A percentile compares a stretch with the other conserved stretches of the same genome.
phyloP scores from a whole-genome alignment of 2,329 filamentous ascomycete genomes.

The Aspergillus costaricaensis region DNA sequence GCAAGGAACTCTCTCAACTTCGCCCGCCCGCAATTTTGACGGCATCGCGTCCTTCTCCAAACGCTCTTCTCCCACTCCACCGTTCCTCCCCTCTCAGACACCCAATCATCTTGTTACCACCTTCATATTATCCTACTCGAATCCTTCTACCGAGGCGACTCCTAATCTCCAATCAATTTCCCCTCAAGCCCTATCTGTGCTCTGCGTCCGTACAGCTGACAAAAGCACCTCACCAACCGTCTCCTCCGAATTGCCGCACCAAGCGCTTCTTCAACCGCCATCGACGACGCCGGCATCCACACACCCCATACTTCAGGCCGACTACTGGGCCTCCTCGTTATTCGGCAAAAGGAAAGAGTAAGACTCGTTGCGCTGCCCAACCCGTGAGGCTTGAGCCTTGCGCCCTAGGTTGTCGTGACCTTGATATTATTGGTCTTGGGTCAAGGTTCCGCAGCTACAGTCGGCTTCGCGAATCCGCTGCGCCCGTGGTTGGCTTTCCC shows the following conservation, averaged over 20 bases:
- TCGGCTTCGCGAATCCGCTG: slow-evolving; percentile 9
- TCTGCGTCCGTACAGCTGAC: neutral
- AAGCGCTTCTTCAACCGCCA: slow-evolving; percentile 17
- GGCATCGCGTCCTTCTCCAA: neutral
- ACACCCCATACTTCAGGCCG: slow-evolving; percentile 4
- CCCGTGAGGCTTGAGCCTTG: slow-evolving; percentile 40
- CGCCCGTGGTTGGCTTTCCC: slow-evolving; percentile 8
- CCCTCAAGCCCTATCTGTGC: neutral
- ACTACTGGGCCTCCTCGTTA: slow-evolving; percentile 7
- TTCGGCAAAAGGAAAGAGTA: slow-evolving; percentile 9
- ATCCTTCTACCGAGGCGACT: neutral
- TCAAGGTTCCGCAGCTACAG: slow-evolving; percentile 8
- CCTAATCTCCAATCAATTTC: neutral
- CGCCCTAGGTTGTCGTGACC: slow-evolving; percentile 13
- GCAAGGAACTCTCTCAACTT: neutral
- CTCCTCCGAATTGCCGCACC: slow-evolving; percentile 15
- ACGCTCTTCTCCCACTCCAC: neutral
- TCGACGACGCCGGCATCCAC: neutral
- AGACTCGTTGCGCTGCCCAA: slow-evolving; percentile 37
- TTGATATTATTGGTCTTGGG: slow-evolving; percentile 7
- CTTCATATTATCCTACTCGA: neutral
- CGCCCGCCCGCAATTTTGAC: slow-evolving; percentile 2
- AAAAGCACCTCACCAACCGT: slow-evolving; percentile 10
- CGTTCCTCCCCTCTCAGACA: neutral
- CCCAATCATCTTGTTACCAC: neutral